Evolutionary conservation across 31 red algal species (phyloP), one percentile per base, ranked within the genome.

Genomic region (Bonnemaisonia californica): DNA sequence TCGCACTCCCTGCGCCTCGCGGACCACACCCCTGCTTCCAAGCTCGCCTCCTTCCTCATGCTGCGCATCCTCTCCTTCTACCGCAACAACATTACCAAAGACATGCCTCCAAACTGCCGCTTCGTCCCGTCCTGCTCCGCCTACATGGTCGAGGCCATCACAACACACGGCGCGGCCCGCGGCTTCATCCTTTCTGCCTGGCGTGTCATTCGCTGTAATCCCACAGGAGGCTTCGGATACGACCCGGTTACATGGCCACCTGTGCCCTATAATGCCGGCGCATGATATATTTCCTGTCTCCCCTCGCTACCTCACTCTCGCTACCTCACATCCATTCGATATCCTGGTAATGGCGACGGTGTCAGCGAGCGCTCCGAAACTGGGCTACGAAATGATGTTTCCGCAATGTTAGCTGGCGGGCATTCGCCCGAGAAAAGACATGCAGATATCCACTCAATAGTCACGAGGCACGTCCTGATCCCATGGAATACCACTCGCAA

Each of bases 171-270:
- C 1, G 60, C 87, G n/a, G 54, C 41, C 45, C 81, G 77, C 21
- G 92, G 92, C 22, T 68, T 89, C n/a, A 61, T 95, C 57, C 77
- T 90, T 18, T 71, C 85, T 19, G 64, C 60, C 0, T 95, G 92
- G 92, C 84, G 92, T 41, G 39, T 95, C 18, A 67, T 84, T 55
- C 86, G 92, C 26, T 95, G 92, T 62, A 83, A 95, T 30, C 92
- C 92, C n/a, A 71, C 78, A 28, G 92, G 92, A 37, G 92, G 92
- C 1, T 48, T 47, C 38, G 92, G 92, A 38, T 89, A 95, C 48
- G 92, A 95, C 56, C 92, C 92, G 23, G 80, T 88, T 16, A 58
- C 54, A 18, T 94, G 91, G 91, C 91, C 91, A 23, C 91, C 91
- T 23, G 81, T 85, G 2, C 41, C 41, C 4, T 85, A 76, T 58